phyloP scores from a whole-genome alignment of 805 yeast genomes.

The Vanderwaltozyma verrucispora region DNA sequence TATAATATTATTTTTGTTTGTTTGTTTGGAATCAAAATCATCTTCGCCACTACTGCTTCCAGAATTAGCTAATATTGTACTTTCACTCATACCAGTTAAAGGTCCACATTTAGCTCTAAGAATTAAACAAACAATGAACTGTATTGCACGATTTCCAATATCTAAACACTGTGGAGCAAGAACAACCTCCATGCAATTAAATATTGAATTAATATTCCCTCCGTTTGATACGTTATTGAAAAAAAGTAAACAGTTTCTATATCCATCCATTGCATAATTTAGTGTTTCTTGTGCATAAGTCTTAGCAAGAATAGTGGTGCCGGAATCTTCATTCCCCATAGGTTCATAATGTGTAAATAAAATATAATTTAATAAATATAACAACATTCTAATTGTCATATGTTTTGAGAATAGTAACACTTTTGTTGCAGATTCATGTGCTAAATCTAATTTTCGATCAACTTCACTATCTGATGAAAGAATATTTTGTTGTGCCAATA shows the following conservation, averaged over 20 bases:
- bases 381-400: slow-evolving; percentile 36
- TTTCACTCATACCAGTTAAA: slow-evolving; percentile 26
- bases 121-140: slow-evolving; percentile 44
- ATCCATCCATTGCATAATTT: slow-evolving; percentile 35
- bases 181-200: slow-evolving; percentile 34
- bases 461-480: neutral
- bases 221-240: slow-evolving; percentile 27
- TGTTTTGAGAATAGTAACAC: slow-evolving; percentile 33
- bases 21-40: no score
- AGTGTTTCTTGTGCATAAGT: slow-evolving; percentile 35
- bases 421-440: slow-evolving; percentile 32
- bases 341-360: slow-evolving; percentile 37
- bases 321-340: slow-evolving; percentile 28
- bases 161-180: slow-evolving; percentile 41
- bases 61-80: slow-evolving; percentile 10
- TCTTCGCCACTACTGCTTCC: slow-evolving; percentile 12
- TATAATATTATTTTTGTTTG: neutral
- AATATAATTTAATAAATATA: slow-evolving; percentile 42
- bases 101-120: slow-evolving; percentile 40
- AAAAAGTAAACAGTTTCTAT: slow-evolving; percentile 33
- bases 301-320: slow-evolving; percentile 27
- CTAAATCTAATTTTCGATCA: slow-evolving; percentile 29
- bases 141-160: slow-evolving; percentile 46
- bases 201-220: slow-evolving; percentile 29
- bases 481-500: neutral